Evolutionary conservation across 2,329 filamentous ascomycete species (phyloP).

Genomic region (Botrytis cinerea): DNA sequence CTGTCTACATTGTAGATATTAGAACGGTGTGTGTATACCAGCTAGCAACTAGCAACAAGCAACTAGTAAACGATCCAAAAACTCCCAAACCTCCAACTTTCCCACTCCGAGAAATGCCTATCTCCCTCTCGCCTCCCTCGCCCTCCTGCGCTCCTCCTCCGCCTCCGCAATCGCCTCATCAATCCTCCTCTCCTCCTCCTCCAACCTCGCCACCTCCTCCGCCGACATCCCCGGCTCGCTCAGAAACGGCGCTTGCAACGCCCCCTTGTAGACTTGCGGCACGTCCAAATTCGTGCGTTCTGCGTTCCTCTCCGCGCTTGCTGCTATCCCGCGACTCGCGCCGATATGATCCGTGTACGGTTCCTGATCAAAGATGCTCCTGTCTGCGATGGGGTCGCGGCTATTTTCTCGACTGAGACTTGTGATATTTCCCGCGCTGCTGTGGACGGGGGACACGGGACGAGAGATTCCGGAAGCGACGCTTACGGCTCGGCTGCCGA

Average conservation of each 20-base stretch:
- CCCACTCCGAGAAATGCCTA: not conserved
- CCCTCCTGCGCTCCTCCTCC: conserved; percentile 29
- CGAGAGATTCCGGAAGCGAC: not conserved
- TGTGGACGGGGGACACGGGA: not conserved
- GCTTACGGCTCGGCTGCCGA: not conserved
- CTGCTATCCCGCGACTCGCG: not conserved
- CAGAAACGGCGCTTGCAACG: conserved; percentile 28
- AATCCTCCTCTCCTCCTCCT: conserved; percentile 40
- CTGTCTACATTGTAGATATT: not conserved
- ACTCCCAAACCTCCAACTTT: not conserved
- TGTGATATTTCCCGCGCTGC: too few relatives aligned
- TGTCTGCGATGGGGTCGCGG: not conserved
- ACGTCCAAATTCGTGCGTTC: not conserved
- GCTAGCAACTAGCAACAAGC: not conserved
- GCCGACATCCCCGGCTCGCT: conserved; percentile 35
- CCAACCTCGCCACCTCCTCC: conserved; percentile 36
- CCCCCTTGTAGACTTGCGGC: conserved; percentile 2
- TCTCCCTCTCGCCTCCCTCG: conserved; percentile 1
- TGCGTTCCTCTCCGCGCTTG: not conserved
- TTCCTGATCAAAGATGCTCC: not conserved
- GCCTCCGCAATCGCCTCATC: conserved; percentile 39
- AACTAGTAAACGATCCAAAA: not conserved
- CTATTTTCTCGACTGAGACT: not conserved
- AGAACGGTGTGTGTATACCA: not conserved
- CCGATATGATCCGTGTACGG: conserved; percentile 7